Base-by-base conservation (phyloP, 345 rosid genomes). In the Gossypium arboreum region DNA sequence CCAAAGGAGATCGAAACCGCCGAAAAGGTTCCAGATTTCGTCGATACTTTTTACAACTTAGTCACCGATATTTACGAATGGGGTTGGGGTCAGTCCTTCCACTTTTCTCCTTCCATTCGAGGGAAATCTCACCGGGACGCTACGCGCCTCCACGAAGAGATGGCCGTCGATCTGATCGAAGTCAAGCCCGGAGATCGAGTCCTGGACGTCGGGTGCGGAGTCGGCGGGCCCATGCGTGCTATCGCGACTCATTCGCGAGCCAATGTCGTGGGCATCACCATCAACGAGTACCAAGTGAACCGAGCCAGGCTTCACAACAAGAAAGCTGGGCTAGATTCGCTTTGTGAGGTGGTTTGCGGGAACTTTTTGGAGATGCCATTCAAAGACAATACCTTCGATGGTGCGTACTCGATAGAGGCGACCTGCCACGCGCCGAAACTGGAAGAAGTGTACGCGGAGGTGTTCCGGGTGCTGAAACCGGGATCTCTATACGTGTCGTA, bases 11-110 rank as follows among this genome's bases (percentile, higher is more conserved):
- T 91, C 88, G 90, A 86, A 76, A 78, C 88, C 43, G 78, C 90
- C 68, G 97, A 94, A 51, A 90, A 89, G 20, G 97, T 92, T 9
- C 98, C 98, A 0, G 97, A 85, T 75, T 91, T 94, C 72, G 98
- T 94, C 39, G 95, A 94, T 83, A 94, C 98, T 0, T 94, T 94
- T 58, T 94, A 94, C 88, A 92, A 94, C 79, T 79, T 92, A 48
- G 95, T 94, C 12, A 94, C 98, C 9, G 98, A 94, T 77, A 94
- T 94, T 64, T 94, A 94, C 84, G 98, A 94, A 86, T 94, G 98
- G 98, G 98, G 98, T 0, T 94, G 98, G 98, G 98, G 98, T 9
- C 98, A 94, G 73, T 94, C 98, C 68, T 94, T 94, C 83, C 98
- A 94, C 74, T 94, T 94, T 87, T 91, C 98, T 9, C 98, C 98